A percentile compares a stretch with the other conserved stretches of the same genome.
Evolutionary conservation across 2,329 filamentous ascomycete species (phyloP).

Genomic region (Colletotrichum agaves): DNA sequence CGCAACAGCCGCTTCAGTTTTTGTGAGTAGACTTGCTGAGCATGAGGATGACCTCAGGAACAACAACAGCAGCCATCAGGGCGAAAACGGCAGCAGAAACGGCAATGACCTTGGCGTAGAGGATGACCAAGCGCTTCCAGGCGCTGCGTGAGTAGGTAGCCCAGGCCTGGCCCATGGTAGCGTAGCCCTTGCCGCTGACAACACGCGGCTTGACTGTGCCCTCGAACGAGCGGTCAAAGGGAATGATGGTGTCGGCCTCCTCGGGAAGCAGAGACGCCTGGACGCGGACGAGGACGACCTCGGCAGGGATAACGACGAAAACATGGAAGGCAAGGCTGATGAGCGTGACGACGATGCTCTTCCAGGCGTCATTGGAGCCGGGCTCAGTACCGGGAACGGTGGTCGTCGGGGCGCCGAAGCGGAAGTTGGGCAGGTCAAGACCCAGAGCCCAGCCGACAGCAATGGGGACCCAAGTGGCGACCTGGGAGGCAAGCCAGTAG

Average conservation of each 20-base stretch:
- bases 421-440: constrained; percentile 51
- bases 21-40: constrained; percentile 41
- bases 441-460: constrained; percentile 49
- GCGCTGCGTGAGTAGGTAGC: constrained; percentile 78
- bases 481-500: constrained; percentile 67
- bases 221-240: constrained; percentile 88
- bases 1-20: constrained; percentile 6
- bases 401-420: constrained; percentile 48
- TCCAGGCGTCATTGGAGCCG: constrained; percentile 53
- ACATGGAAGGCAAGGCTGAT: constrained; percentile 63
- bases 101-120: constrained; percentile 77
- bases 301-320: constrained; percentile 78
- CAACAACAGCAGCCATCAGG: constrained; percentile 59
- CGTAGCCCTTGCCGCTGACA: constrained; percentile 76
- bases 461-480: constrained; percentile 59
- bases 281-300: constrained; percentile 81
- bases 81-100: constrained; percentile 61
- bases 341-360: constrained; percentile 57
- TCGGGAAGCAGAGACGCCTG: constrained; percentile 88
- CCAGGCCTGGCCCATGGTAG: constrained; percentile 82
- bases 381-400: constrained; percentile 50
- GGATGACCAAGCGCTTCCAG: constrained; percentile 77
- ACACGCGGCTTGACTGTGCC: constrained; percentile 81
- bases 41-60: constrained; percentile 62
- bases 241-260: constrained; percentile 84